Evolutionary conservation across 2,329 filamentous ascomycete genomes (phyloP), one percentile per base, ranked within the genome.

Genomic region (Drechslerella coelobrocha): DNA sequence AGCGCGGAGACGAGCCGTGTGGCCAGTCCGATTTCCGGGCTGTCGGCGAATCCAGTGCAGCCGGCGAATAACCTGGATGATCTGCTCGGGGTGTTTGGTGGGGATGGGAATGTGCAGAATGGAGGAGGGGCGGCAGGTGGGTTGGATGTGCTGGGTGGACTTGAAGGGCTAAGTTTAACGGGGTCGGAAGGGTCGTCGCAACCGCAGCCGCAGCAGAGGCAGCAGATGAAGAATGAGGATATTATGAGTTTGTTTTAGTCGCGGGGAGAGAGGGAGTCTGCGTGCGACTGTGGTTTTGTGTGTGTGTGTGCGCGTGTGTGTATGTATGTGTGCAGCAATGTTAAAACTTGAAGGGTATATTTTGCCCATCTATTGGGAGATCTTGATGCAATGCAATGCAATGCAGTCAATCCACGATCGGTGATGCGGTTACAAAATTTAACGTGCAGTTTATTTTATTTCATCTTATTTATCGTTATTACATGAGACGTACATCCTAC

Each of bases 121-220:
- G 52, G 54, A 26, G 48, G 65, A 7, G 62, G 47, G 74, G 61
- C 63, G 12, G 73, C 76, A 68, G 77, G 76, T 69, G 77, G 74
- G 73, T 65, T 72, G 74, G 84, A 87, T 75, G 83, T 97, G 83
- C 83, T 88, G 82, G 91, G 91, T 77, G 92, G 92, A 0, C 95
- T 99, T 77, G 90, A 88, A 26, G 87, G 86, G 2, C 82, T 99
- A 81, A 88, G 91, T 80, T 82, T 99, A 77, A 85, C 87, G 50
- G 86, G 85, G 41, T 80, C 81, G 14, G 85, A 82, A 73, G 85
- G 88, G 74, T 86, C 89, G 17, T 84, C 89, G 29, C 87, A 78
- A 73, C 81, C 81, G 72, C 78, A 74, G 75, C 73, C 76, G 52
- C 77, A 81, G 48, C 84, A 85, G 78, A 84, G 86, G 41, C 27